Conservation (phyloP, 192 early-diverging fungal genomes). For the Thamnidium elegans region DNA sequence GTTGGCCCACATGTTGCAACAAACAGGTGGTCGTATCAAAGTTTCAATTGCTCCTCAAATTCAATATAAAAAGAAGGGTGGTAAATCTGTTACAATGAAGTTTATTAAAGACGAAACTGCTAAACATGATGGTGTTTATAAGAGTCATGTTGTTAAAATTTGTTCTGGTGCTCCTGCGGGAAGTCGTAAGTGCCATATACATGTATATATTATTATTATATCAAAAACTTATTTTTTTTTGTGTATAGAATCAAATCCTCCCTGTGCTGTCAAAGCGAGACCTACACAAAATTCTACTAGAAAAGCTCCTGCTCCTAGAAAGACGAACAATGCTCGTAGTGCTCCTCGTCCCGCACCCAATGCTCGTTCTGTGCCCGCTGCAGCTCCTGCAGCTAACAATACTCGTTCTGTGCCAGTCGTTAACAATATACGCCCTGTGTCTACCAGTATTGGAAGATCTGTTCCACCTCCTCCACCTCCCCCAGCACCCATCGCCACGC, state of each 20-base stretch:
- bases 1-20: constrained; percentile 55
- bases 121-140: constrained; percentile 55
- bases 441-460: constrained; percentile 11
- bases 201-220: neutral
- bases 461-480: constrained; percentile 58
- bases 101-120: constrained; percentile 66
- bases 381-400: neutral
- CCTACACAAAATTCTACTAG: constrained; percentile 10
- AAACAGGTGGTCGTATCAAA: constrained; percentile 54
- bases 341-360: constrained; percentile 1
- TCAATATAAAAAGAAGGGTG: constrained; percentile 70
- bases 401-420: constrained; percentile 8
- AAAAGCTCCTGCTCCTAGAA: constrained; percentile 10
- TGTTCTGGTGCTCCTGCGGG: constrained; percentile 60
- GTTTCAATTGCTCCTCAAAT: constrained; percentile 58
- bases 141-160: constrained; percentile 66
- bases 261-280: constrained; percentile 33
- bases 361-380: neutral
- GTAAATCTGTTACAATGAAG: constrained; percentile 69
- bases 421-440: neutral
- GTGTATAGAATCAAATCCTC: constrained; percentile 21
- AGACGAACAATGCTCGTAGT: neutral
- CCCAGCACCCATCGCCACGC: constrained; percentile 44
- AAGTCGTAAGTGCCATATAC: constrained; percentile 34
- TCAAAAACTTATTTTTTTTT: neutral